Percentiles rank a stretch among this genome's conserved stretches.
These are phyloP conservation scores for Globisporangium polare DNA, from an alignment of 352 stramenopile species.

Conservation along the genomic window DNA sequence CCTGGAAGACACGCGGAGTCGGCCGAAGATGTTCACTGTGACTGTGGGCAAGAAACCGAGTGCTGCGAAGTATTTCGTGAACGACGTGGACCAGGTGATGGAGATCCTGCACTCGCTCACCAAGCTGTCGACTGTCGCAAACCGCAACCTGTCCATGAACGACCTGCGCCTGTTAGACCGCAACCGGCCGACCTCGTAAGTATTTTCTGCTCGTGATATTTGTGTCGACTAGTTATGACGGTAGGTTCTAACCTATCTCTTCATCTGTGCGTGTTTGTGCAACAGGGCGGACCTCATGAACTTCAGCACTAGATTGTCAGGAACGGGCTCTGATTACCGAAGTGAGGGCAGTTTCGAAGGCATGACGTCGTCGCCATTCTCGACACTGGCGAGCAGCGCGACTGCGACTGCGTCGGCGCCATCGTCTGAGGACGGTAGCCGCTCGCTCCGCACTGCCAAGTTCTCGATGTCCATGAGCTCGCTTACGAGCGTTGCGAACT, in stretches of 20 bases:
- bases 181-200: conserved; percentile 43
- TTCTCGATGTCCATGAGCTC: conserved; percentile 87
- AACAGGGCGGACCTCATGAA: conserved; percentile 27
- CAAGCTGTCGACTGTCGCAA: conserved; percentile 79
- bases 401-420: conserved; percentile 18
- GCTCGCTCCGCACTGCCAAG: conserved; percentile 35
- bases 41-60: conserved; percentile 99
- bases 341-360: conserved; percentile 46
- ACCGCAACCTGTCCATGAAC: conserved; percentile 85
- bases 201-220: conserved; percentile 6
- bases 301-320: conserved; percentile 21
- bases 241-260: background rate
- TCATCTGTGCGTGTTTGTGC: background rate
- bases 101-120: conserved; percentile 89
- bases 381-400: conserved; percentile 15
- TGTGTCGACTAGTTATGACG: background rate
- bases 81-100: conserved; percentile 96
- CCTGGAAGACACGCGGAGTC: conserved; percentile 61
- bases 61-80: conserved; percentile 96
- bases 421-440: conserved; percentile 22
- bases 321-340: conserved; percentile 32
- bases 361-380: conserved; percentile 36
- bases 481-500: conserved; percentile 56
- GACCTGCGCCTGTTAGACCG: conserved; percentile 72
- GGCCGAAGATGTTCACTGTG: conserved; percentile 90